Evolutionary conservation across 805 yeast species (phyloP).

Genomic region (Kodamaea jinghongensis): DNA sequence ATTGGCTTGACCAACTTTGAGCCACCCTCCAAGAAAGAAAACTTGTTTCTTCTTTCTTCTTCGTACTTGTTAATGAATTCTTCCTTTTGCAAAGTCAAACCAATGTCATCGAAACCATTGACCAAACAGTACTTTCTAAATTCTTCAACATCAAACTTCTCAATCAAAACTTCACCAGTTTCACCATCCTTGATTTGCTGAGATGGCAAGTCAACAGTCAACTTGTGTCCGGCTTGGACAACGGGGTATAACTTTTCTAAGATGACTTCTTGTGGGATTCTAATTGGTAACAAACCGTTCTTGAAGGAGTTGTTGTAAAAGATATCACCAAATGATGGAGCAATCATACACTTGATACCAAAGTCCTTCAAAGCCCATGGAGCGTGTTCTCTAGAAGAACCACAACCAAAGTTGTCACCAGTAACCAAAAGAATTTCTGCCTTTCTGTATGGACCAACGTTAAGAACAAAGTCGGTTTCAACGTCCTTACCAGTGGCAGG

Average conservation of each 20-base stretch:
- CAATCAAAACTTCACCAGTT: constrained; percentile 59
- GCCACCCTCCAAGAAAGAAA: constrained; percentile 93
- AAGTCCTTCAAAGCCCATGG: constrained; percentile 99
- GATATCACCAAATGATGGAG: constrained; percentile 98
- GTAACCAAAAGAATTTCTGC: constrained; percentile 86
- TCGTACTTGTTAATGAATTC: constrained; percentile 72
- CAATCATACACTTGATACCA: constrained; percentile 93
- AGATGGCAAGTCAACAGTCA: constrained; percentile 81
- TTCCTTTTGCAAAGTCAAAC: constrained; percentile 90
- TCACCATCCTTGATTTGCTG: constrained; percentile 79
- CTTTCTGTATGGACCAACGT: constrained; percentile 75
- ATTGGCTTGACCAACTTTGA: constrained; percentile 64
- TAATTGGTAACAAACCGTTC: constrained; percentile 91
- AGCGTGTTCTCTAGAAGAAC: constrained; percentile 98
- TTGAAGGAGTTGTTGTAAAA: constrained; percentile 96
- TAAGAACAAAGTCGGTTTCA: constrained; percentile 87
- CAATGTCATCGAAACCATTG: constrained; percentile 96
- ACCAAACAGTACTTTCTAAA: constrained; percentile 94
- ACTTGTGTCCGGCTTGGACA: constrained; percentile 67
- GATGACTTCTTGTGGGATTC: constrained; percentile 80
- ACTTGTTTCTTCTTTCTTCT: constrained; percentile 68
- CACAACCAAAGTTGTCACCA: constrained; percentile 98
- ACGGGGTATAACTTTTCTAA: constrained; percentile 70
- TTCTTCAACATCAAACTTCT: constrained; percentile 79
- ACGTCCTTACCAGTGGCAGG: constrained; percentile 67